Evolutionary conservation across 768 basidiomycete species (phyloP).

Genomic region (Tubosaeta sp.): DNA sequence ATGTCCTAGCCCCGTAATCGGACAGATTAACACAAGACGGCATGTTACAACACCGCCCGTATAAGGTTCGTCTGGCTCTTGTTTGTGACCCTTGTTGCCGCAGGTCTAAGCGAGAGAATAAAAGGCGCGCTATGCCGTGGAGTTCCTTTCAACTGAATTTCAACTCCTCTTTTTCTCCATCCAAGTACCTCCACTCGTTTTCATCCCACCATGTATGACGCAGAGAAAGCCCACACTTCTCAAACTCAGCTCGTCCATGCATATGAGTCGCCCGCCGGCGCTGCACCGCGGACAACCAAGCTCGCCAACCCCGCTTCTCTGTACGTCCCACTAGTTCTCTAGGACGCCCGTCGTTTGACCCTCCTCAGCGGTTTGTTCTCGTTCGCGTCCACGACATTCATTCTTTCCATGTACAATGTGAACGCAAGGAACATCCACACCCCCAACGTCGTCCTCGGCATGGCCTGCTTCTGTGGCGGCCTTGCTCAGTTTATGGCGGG

Average conservation of each 20-base stretch:
- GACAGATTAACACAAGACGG: too few relatives aligned
- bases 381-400: constrained; percentile 80
- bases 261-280: constrained; percentile 16
- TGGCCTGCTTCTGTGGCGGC: constrained; percentile 84
- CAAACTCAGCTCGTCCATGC: constrained; percentile 16
- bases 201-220: constrained; percentile 31
- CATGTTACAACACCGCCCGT: too few relatives aligned
- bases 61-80: too few relatives aligned
- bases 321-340: constrained; percentile 14
- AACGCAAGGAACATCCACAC: constrained; percentile 46
- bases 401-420: constrained; percentile 72
- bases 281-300: constrained; percentile 31
- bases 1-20: too few relatives aligned
- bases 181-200: background rate
- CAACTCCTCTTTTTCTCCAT: background rate
- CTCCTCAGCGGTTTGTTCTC: constrained; percentile 64
- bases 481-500: constrained; percentile 84
- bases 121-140: constrained; percentile 3
- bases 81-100: too few relatives aligned
- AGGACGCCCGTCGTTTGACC: background rate
- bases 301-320: constrained; percentile 55
- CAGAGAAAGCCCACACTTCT: constrained; percentile 29
- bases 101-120: constrained; percentile 13
- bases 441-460: constrained; percentile 77
- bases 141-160: background rate